Evolutionary conservation across 1,284 basidiomycete genomes (phyloP), one percentile per base, ranked within the genome.

Genomic region (Tausonia pullulans): DNA sequence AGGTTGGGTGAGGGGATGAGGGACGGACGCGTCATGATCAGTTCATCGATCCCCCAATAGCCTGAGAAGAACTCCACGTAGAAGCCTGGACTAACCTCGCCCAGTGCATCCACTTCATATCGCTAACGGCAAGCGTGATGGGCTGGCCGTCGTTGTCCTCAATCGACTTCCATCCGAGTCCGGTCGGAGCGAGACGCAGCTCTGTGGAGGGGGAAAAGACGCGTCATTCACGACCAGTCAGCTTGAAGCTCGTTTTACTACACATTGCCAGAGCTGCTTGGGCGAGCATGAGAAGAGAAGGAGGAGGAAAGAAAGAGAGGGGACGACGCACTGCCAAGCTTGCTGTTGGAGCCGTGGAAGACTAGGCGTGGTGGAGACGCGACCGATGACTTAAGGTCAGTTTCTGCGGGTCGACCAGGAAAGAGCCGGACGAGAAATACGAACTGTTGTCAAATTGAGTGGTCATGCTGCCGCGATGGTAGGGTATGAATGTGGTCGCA

Each of bases 51-150:
- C 27, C 27, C 27, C 27, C 27, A 27, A 27, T 27, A 27, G 27
- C 27, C 27, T 27, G 27, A 27, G 27, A 27, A 27, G 27, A 27
- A 27, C 2, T 27, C 2, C 27, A 27, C 27, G 27, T 27, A 39
- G 56, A 7, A 39, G 6, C 61, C 4, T 53, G 6, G 45, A 72
- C 77, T 64, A 49, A 80, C 80, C 79, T 74, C 54, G 90, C 79
- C 94, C 94, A 98, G 68, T 87, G 85, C 0, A 85, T 87, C 82
- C 86, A 88, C 75, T 90, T 90, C 68, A 97, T 87, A 69, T 92
- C 87, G 14, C 77, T 78, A 0, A 84, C 82, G 11, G 83, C 79
- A 67, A 94, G 82, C 3, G 88, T 86, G 9, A 81, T 75, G 56
- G 72, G 74, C 8, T 73, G 72, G 62, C 74, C 75, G 56, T 74